Evolutionary conservation across 306 rosid species (phyloP).

Genomic region (Benincasa hispida): DNA sequence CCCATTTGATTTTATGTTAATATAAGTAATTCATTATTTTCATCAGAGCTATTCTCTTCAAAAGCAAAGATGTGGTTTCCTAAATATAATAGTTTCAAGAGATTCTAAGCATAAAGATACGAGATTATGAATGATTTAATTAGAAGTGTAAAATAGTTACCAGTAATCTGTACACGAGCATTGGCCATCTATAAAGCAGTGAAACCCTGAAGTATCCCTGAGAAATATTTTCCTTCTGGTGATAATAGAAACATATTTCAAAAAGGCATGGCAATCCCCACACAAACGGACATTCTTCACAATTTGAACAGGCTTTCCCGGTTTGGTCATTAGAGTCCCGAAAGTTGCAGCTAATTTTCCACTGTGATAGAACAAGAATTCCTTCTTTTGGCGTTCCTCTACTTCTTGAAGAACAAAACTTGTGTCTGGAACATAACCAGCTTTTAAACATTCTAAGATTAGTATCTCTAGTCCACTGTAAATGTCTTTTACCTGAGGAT

Average conservation of each 20-base stretch:
- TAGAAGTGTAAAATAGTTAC: slow-evolving; percentile 16
- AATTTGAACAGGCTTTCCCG: slow-evolving; percentile 50
- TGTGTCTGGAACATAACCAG: slow-evolving; percentile 71
- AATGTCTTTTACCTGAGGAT: slow-evolving; percentile 63
- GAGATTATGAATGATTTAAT: background rate
- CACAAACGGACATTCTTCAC: slow-evolving; percentile 72
- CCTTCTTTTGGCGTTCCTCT: slow-evolving; percentile 68
- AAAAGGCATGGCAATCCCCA: slow-evolving; percentile 78
- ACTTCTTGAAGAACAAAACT: slow-evolving; percentile 78
- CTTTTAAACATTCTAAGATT: slow-evolving; percentile 60
- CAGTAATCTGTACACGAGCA: slow-evolving; percentile 77
- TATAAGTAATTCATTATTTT: background rate
- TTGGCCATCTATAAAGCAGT: slow-evolving; percentile 58
- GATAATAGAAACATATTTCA: slow-evolving; percentile 59
- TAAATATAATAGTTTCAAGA: background rate
- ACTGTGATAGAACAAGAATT: slow-evolving; percentile 59
- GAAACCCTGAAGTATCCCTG: slow-evolving; percentile 80
- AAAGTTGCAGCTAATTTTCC: slow-evolving; percentile 64
- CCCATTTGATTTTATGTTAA: background rate
- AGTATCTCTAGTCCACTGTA: slow-evolving; percentile 66
- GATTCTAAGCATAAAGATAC: background rate
- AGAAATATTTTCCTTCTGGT: slow-evolving; percentile 45
- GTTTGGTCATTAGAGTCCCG: slow-evolving; percentile 49
- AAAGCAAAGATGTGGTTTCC: background rate
- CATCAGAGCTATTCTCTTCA: background rate